Percentiles rank a stretch among this genome's conserved stretches.
Conservation (phyloP, 139 green algal species). For the Tetradesmus obliquus region DNA sequence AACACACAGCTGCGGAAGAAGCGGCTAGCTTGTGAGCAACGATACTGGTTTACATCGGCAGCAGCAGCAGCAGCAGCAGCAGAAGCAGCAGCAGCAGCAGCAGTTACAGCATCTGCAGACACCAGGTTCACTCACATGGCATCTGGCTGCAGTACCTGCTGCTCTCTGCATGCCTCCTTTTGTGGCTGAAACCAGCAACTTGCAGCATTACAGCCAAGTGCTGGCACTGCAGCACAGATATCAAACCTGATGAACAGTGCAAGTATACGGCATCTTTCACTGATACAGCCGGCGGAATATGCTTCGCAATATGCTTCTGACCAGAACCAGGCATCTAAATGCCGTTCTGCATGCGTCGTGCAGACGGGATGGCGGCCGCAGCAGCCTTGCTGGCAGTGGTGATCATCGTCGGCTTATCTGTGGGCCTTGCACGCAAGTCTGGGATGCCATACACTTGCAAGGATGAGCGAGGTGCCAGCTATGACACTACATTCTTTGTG, state of each 20-base stretch:
- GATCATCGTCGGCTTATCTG: conserved; percentile 9
- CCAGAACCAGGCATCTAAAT: too few species aligned
- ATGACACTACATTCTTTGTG: conserved; percentile 45
- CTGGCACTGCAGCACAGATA: too few species aligned
- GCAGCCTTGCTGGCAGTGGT: not conserved
- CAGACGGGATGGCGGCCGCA: conserved; percentile 8
- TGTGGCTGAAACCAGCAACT: too few species aligned
- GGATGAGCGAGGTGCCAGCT: not conserved
- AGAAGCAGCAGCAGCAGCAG: not conserved
- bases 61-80: not conserved
- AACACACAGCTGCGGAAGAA: not conserved
- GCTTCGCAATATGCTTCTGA: not conserved
- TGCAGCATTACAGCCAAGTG: too few species aligned
- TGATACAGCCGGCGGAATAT: not conserved
- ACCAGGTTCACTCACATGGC: not conserved
- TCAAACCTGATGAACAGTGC: too few species aligned
- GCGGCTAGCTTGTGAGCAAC: conserved; percentile 9
- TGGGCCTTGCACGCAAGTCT: not conserved
- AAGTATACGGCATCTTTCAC: too few species aligned
- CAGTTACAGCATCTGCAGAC: not conserved
- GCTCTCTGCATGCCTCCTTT: too few species aligned
- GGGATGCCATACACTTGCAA: not conserved
- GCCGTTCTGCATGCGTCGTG: too few species aligned
- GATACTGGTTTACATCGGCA: not conserved
- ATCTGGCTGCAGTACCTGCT: too few species aligned